Evolutionary conservation across 2,329 filamentous ascomycete genomes (phyloP).

Genomic region (Fusarium marasasianum): DNA sequence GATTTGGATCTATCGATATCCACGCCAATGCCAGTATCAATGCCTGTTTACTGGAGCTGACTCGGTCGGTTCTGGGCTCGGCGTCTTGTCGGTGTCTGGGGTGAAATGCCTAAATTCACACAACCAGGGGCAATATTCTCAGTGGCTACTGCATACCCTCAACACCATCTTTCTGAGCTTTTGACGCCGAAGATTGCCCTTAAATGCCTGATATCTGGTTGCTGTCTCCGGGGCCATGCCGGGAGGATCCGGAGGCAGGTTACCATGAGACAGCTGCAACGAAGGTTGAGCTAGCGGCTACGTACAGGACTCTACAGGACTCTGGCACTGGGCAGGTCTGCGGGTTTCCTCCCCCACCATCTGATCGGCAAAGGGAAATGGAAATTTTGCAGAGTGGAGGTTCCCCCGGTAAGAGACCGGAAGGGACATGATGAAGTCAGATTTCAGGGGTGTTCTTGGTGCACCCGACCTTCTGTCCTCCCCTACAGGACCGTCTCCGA

Average conservation of each 20-base stretch:
- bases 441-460: slow-evolving; percentile 1
- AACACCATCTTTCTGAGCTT: neutral
- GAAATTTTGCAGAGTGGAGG: slow-evolving; percentile 25
- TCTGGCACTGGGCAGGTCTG: neutral
- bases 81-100: slow-evolving; percentile 33
- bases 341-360: slow-evolving; percentile 31
- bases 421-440: neutral
- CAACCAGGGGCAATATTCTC: neutral
- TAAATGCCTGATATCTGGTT: slow-evolving; percentile 23
- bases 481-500: neutral
- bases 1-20: slow-evolving; percentile 29
- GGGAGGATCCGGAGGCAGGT: slow-evolving; percentile 41
- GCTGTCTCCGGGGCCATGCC: slow-evolving; percentile 14
- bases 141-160: neutral
- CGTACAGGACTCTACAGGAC: neutral
- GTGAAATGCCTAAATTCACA: slow-evolving; percentile 17
- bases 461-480: neutral
- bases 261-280: slow-evolving; percentile 20
- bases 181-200: neutral
- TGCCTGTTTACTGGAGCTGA: slow-evolving; percentile 13
- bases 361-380: slow-evolving; percentile 31
- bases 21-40: neutral
- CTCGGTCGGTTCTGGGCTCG: slow-evolving; percentile 7
- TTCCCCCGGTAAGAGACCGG: slow-evolving; percentile 15
- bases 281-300: slow-evolving; percentile 21